Base-by-base conservation (phyloP, 2,329 filamentous ascomycete species). In the Trichoderma harzianum region DNA sequence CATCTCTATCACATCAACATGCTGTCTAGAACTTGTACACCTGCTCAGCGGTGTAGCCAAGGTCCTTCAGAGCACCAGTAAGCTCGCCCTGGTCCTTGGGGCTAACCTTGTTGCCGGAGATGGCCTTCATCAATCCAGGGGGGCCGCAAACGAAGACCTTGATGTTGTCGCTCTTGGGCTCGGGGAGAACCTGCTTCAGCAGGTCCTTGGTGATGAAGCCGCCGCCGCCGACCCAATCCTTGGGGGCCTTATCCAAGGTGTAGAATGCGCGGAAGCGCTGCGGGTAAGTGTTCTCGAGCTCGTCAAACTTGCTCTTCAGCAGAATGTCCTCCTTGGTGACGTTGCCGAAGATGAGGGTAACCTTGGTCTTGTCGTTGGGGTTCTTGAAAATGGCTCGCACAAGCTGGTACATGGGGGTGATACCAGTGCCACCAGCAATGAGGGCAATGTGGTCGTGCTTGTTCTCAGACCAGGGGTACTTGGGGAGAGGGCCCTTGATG, bases 381-480 rank as follows among this genome's bases (percentile, higher is more conserved):
- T 98, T 97, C 84, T 92, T 93, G 90, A 98, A 97, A 84, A 99
- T 97, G 79, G 91, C 88, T 74, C 93, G 93, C 75, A 90, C 87
- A 60, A 99, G 90, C 87, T 99, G 96, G 87, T 93, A 98, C 95
- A 98, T 98, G 76, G 96, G 96, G 12, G 96, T 96, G 82, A 99
- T 97, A 73, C 96, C 96, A 8, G 96, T 98, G 75, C 96, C 96
- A 78, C 96, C 96, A n/a, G 95, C 94, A 74, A 99, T 89, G 75
- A 95, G 86, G 51, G 89, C 91, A 77, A 97, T 90, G 86, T 98
- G 94, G 73, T 93, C 86, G 86, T 98, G 95, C 89, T 97, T 98
- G 89, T 98, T 98, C 76, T 91, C 79, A 68, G 89, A 80, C 95
- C 95, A 98, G 36, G 89, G 83, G 83, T 98, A 98, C 84, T 99